These are phyloP conservation scores for Emydomyces testavorans DNA, from an alignment of 2,329 filamentous ascomycete genomes.

Conservation along the genomic window DNA sequence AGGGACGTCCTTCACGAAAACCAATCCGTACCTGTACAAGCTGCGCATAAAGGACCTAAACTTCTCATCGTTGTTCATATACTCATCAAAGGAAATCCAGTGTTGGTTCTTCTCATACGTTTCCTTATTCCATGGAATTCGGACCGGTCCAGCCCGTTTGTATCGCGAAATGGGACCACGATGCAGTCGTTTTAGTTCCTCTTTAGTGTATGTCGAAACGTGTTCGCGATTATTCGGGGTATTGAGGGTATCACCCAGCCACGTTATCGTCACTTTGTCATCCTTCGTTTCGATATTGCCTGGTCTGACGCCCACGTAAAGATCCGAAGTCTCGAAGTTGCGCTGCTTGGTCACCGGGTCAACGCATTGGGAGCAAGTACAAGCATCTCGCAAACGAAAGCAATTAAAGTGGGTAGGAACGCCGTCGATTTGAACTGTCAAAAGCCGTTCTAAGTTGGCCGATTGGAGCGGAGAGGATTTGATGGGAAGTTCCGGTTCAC, in stretches of 20 bases:
- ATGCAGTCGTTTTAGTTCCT: constrained; percentile 13
- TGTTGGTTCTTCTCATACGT: constrained; percentile 36
- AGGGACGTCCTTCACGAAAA: constrained; percentile 68
- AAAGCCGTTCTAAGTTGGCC: neutral
- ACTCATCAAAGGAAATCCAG: constrained; percentile 58
- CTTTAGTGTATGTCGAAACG: constrained; percentile 26
- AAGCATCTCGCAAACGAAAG: constrained; percentile 42
- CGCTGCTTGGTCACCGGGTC: constrained; percentile 51
- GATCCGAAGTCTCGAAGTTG: constrained; percentile 53
- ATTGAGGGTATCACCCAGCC: constrained; percentile 32
- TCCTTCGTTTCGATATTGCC: constrained; percentile 28
- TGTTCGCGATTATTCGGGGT: constrained; percentile 24
- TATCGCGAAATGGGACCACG: neutral
- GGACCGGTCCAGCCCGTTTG: neutral
- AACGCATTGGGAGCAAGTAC: constrained; percentile 43
- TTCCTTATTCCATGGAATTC: constrained; percentile 13
- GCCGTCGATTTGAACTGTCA: neutral
- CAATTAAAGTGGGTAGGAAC: neutral
- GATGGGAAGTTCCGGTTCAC: no score
- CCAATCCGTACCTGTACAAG: constrained; percentile 56
- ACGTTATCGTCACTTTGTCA: constrained; percentile 39
- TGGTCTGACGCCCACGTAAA: constrained; percentile 40
- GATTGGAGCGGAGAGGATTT: no score
- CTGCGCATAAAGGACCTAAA: constrained; percentile 53
- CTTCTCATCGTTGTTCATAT: constrained; percentile 48